Percentiles rank a stretch among this genome's conserved stretches.
Evolutionary conservation across 805 yeast species (phyloP).

Genomic region (Pichia scutulata): DNA sequence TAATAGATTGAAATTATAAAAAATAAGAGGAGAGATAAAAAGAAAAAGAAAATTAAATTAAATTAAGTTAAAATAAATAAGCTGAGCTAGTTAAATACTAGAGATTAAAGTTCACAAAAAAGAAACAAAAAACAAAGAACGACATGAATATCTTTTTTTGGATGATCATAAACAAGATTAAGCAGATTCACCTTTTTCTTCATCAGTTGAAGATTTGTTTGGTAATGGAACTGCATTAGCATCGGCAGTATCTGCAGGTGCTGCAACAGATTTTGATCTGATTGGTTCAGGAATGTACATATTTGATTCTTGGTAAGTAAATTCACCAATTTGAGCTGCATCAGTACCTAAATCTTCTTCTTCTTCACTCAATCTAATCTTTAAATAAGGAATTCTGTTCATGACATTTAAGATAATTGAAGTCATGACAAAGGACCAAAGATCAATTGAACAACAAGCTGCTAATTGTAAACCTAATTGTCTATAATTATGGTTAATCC

Average conservation of each 20-base stretch:
- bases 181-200: slow-evolving; percentile 15
- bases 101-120: neutral
- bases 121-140: neutral
- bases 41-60: neutral
- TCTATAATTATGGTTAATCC: slow-evolving; percentile 74
- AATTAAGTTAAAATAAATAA: neutral
- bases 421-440: slow-evolving; percentile 72
- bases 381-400: slow-evolving; percentile 74
- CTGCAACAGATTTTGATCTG: slow-evolving; percentile 33
- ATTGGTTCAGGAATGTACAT: slow-evolving; percentile 72
- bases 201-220: slow-evolving; percentile 12
- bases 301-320: slow-evolving; percentile 60
- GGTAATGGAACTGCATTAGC: slow-evolving; percentile 26
- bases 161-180: too few species aligned
- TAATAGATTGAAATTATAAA: neutral
- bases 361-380: slow-evolving; percentile 75
- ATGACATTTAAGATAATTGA: slow-evolving; percentile 55
- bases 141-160: too few species aligned
- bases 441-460: slow-evolving; percentile 59
- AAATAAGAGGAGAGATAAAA: neutral
- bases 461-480: slow-evolving; percentile 90
- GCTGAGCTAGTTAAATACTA: neutral
- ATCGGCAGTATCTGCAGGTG: slow-evolving; percentile 13
- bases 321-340: slow-evolving; percentile 84
- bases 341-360: slow-evolving; percentile 88